Evolutionary conservation across 805 yeast species (phyloP).

Genomic region (Candida nanaspora): DNA sequence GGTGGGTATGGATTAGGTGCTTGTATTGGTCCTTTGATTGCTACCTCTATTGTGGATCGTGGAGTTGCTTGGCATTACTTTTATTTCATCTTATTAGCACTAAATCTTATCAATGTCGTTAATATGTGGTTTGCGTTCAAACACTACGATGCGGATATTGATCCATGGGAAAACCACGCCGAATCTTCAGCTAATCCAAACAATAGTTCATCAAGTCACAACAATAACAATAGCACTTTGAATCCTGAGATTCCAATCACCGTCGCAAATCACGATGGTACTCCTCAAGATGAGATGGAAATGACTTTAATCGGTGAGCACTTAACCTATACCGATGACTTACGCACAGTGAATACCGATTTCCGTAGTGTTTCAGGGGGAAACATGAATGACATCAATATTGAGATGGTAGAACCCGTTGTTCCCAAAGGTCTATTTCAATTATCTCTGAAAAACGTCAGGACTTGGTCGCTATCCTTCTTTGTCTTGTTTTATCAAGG

Average conservation of each 20-base stretch:
- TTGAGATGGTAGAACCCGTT: constrained; percentile 11
- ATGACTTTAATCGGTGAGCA: constrained; percentile 7
- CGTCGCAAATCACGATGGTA: too few relatives aligned
- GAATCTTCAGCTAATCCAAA: neutral
- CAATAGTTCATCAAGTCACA: too few relatives aligned
- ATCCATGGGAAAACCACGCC: constrained; percentile 27
- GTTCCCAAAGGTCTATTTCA: constrained; percentile 24
- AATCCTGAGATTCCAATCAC: neutral
- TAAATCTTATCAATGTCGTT: constrained; percentile 27
- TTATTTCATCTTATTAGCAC: constrained; percentile 41
- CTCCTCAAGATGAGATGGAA: constrained; percentile 1
- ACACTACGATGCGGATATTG: constrained; percentile 39
- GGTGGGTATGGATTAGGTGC: constrained; percentile 72
- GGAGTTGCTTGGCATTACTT: constrained; percentile 49
- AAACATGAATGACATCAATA: neutral
- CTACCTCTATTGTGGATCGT: constrained; percentile 43
- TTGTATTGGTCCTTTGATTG: constrained; percentile 58
- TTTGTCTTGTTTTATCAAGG: constrained; percentile 62
- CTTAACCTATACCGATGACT: constrained; percentile 8
- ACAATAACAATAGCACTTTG: neutral
- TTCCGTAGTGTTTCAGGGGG: neutral
- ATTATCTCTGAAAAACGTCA: constrained; percentile 31
- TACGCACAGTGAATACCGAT: constrained; percentile 6
- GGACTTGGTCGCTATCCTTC: constrained; percentile 42
- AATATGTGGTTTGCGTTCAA: constrained; percentile 37